Evolutionary conservation across 345 rosid species (phyloP).

Genomic region (Noccaea caerulescens): DNA sequence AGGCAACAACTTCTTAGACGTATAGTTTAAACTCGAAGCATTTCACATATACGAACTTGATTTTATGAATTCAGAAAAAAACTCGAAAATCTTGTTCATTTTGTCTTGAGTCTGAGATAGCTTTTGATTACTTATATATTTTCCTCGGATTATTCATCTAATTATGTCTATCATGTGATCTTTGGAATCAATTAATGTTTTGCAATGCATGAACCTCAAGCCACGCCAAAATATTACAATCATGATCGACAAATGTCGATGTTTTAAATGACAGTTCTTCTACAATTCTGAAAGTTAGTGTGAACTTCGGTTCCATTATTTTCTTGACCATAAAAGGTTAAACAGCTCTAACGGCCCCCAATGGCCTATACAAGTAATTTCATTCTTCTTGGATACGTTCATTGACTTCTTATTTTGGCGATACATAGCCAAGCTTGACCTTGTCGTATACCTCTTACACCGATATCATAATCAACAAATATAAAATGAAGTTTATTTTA

Average conservation of each 20-base stretch:
- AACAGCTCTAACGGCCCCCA: not conserved
- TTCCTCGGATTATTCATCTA: not conserved
- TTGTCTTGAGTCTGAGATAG: not conserved
- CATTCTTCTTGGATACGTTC: not conserved
- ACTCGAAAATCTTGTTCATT: not conserved
- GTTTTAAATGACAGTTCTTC: too few species aligned
- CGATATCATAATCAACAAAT: not conserved
- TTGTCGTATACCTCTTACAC: slow-evolving; percentile 4
- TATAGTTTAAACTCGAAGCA: not conserved
- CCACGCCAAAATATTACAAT: not conserved
- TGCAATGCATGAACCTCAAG: slow-evolving; percentile 4
- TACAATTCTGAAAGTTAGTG: too few species aligned
- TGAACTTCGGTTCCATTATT: not conserved
- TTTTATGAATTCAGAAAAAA: not conserved
- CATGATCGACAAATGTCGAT: too few species aligned
- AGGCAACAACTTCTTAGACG: not conserved
- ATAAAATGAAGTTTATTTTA: not conserved
- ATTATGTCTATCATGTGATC: not conserved
- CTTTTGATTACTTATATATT: not conserved
- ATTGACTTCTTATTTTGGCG: slow-evolving; percentile 23
- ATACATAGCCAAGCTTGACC: not conserved
- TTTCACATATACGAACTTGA: not conserved
- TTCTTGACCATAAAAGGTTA: not conserved
- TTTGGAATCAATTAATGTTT: not conserved
- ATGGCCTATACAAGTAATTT: not conserved